Evolutionary conservation across 768 basidiomycete genomes (phyloP).

Genomic region (Mycena capillaripes): DNA sequence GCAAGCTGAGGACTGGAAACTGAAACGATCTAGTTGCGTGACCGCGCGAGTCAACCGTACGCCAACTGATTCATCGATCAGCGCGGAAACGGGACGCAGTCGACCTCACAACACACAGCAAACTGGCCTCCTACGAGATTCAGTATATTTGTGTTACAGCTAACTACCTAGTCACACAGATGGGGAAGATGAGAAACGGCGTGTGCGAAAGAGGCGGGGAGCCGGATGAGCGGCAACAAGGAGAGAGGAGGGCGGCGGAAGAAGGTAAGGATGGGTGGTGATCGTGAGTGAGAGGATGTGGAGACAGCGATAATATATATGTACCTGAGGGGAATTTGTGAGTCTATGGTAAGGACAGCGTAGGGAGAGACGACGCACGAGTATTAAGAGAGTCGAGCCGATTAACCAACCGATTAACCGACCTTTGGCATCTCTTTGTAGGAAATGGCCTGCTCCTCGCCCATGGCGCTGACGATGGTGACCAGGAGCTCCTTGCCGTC

Average conservation of each 20-base stretch:
- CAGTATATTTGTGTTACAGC: slow-evolving; percentile 37
- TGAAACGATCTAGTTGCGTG: no score
- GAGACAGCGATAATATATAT: slow-evolving; percentile 25
- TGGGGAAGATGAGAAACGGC: slow-evolving; percentile 21
- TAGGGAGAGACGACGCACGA: not conserved
- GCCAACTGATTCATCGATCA: no score
- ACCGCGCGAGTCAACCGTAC: not conserved
- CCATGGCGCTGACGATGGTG: slow-evolving; percentile 92
- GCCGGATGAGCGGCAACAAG: not conserved
- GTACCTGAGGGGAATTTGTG: not conserved
- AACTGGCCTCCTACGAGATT: slow-evolving; percentile 24
- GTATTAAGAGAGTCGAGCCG: slow-evolving; percentile 4
- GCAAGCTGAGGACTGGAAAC: no score
- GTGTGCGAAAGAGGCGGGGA: slow-evolving; percentile 12
- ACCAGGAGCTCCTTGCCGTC: slow-evolving; percentile 90
- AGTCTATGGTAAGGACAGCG: no score
- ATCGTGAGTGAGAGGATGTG: slow-evolving; percentile 6
- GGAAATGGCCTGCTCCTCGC: slow-evolving; percentile 81
- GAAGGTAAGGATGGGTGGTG: not conserved
- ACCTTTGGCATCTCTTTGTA: slow-evolving; percentile 90
- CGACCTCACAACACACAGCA: not conserved
- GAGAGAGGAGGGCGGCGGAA: not conserved
- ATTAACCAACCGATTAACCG: slow-evolving; percentile 33
- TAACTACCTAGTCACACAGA: slow-evolving; percentile 37
- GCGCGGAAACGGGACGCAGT: no score